Percentiles rank a stretch among this genome's conserved stretches.
phyloP scores from a whole-genome alignment of 1,139 yeast genomes.

The Saccharomyces hybrid region DNA sequence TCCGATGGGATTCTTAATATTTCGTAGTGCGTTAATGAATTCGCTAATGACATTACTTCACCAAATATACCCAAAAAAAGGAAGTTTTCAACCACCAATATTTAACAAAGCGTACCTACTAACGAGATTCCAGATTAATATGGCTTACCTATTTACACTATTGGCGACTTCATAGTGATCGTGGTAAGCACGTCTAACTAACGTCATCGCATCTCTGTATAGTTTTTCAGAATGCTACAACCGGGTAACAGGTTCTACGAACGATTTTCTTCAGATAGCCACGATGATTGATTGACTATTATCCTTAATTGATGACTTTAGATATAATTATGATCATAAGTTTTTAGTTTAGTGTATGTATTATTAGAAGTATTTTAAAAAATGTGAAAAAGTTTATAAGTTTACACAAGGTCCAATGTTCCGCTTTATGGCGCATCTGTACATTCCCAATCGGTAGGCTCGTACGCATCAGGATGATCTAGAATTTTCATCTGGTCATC shows the following conservation, averaged over 20 bases:
- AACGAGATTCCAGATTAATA: neutral
- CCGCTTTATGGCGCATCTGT: constrained; percentile 40
- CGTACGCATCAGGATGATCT: constrained; percentile 49
- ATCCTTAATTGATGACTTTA: too few species aligned
- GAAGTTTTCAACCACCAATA: too few species aligned
- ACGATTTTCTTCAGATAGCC: neutral
- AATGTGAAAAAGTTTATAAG: too few species aligned
- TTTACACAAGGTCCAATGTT: too few species aligned
- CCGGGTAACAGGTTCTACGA: neutral
- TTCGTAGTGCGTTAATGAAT: constrained; percentile 38
- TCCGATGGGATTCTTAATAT: constrained; percentile 42
- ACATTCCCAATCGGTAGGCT: constrained; percentile 69
- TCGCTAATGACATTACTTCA: neutral
- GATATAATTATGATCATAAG: too few species aligned
- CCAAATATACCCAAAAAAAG: too few species aligned
- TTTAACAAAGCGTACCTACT: too few species aligned
- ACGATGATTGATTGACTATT: neutral
- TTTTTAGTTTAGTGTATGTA: too few species aligned
- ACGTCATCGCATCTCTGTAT: neutral
- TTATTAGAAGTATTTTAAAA: too few species aligned
- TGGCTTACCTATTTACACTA: neutral
- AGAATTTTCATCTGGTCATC: constrained; percentile 39
- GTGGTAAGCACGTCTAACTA: neutral
- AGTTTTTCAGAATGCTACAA: neutral
- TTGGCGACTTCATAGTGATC: neutral